Conservation (phyloP, 2,329 filamentous ascomycete genomes). For the Seiridium cupressi region DNA sequence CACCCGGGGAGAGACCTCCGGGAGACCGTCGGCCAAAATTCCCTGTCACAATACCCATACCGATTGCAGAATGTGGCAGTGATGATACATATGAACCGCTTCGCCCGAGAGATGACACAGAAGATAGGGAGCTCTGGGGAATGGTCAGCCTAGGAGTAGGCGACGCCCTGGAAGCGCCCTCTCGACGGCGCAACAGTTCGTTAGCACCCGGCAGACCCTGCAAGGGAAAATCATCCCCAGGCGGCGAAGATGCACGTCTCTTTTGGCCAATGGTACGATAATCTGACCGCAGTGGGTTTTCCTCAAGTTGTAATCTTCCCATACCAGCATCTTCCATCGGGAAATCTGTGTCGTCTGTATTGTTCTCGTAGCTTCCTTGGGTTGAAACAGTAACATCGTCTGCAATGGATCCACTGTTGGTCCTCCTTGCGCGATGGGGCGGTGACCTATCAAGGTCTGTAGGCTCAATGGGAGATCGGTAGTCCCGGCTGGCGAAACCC, state of each 20-base stretch:
- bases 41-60: constrained; percentile 29
- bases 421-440: constrained; percentile 41
- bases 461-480: constrained; percentile 42
- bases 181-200: constrained; percentile 47
- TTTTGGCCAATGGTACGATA: constrained; percentile 48
- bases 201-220: constrained; percentile 35
- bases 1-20: constrained; percentile 46
- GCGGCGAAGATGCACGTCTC: constrained; percentile 55
- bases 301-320: constrained; percentile 45
- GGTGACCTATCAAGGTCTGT: constrained; percentile 49
- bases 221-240: constrained; percentile 43
- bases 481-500: constrained; percentile 33
- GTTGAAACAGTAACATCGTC: constrained; percentile 46
- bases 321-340: constrained; percentile 44
- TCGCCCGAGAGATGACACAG: constrained; percentile 41
- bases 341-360: constrained; percentile 47
- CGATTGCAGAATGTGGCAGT: constrained; percentile 39
- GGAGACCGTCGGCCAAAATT: constrained; percentile 47
- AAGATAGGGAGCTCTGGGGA: constrained; percentile 43
- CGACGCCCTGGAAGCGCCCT: constrained; percentile 47
- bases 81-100: constrained; percentile 48
- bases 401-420: constrained; percentile 42
- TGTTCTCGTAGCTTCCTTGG: constrained; percentile 44
- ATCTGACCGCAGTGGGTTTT: constrained; percentile 30
- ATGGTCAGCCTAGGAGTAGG: constrained; percentile 50